Evolutionary conservation across 2,329 filamentous ascomycete genomes (phyloP).

Genomic region (Phaeophleospora eucalypticola): DNA sequence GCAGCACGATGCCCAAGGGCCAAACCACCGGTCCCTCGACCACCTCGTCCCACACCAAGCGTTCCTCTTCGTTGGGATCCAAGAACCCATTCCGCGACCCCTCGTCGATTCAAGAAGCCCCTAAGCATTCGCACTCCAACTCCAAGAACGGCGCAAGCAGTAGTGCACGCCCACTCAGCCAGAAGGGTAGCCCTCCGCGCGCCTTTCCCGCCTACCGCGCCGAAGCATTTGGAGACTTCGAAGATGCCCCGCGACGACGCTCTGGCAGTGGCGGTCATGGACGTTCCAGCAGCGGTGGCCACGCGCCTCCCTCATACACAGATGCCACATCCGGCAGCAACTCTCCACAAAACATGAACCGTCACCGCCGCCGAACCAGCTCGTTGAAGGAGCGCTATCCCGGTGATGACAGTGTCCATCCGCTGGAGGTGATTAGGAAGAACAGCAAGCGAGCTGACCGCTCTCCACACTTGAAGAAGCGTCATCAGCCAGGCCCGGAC

Average conservation of each 20-base stretch:
- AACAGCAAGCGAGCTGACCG: conserved; percentile 64
- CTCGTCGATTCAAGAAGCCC: conserved; percentile 19
- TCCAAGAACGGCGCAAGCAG: conserved; percentile 39
- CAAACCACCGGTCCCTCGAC: conserved; percentile 22
- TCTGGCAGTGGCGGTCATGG: conserved; percentile 6
- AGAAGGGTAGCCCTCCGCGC: conserved; percentile 38
- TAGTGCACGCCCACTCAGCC: conserved; percentile 41
- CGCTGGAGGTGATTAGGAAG: conserved; percentile 62
- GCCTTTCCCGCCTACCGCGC: conserved; percentile 48
- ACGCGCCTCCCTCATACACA: conserved; percentile 27
- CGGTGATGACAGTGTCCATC: conserved; percentile 61
- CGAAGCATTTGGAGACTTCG: conserved; percentile 34
- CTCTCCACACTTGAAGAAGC: conserved; percentile 61
- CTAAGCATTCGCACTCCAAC: conserved; percentile 12
- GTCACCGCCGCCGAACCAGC: conserved; percentile 41
- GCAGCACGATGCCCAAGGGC: conserved; percentile 37
- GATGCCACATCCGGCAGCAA: conserved; percentile 16
- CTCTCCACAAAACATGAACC: too few species aligned
- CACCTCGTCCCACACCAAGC: conserved; percentile 31
- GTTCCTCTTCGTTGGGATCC: conserved; percentile 25
- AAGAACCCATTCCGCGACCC: conserved; percentile 43
- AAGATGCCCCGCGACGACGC: conserved; percentile 18
- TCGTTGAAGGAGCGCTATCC: conserved; percentile 59
- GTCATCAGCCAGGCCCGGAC: conserved; percentile 65
- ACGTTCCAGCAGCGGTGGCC: conserved; percentile 11